A percentile compares a stretch with the other conserved stretches of the same genome.
These are phyloP conservation scores for Penicillium psychrofluorescens DNA, from an alignment of 495 filamentous ascomycete genomes.

Conservation along the genomic window DNA sequence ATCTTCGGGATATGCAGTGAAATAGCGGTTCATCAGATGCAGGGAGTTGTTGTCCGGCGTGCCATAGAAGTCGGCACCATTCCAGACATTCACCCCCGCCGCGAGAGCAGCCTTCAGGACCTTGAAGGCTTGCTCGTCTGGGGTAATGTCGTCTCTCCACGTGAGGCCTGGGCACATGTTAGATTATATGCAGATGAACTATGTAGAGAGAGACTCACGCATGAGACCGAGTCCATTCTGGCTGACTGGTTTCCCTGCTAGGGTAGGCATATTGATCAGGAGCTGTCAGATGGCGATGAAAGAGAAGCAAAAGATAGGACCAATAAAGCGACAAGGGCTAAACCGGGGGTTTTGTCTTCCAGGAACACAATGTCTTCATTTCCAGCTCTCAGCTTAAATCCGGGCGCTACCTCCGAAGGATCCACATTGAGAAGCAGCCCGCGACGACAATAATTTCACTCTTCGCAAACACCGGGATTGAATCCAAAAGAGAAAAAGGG, in stretches of 20 bases:
- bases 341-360: no score
- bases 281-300: neutral
- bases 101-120: slow-evolving; percentile 55
- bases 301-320: neutral
- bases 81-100: slow-evolving; percentile 47
- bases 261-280: slow-evolving; percentile 3
- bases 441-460: no score
- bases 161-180: slow-evolving; percentile 43
- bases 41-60: slow-evolving; percentile 39
- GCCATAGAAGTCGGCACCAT: slow-evolving; percentile 27
- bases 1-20: slow-evolving; percentile 60
- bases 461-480: no score
- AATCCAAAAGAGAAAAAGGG: no score
- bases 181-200: neutral
- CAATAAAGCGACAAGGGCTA: no score
- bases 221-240: slow-evolving; percentile 13
- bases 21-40: slow-evolving; percentile 57
- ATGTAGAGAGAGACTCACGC: slow-evolving; percentile 3
- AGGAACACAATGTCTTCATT: no score
- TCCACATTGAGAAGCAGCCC: no score
- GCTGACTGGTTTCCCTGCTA: slow-evolving; percentile 11
- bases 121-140: slow-evolving; percentile 51
- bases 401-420: no score
- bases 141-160: slow-evolving; percentile 44
- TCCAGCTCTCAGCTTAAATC: no score